Percentiles rank a stretch among this genome's conserved stretches.
phyloP scores from a whole-genome alignment of 2,329 filamentous ascomycete species.

The Claviceps sp. region DNA sequence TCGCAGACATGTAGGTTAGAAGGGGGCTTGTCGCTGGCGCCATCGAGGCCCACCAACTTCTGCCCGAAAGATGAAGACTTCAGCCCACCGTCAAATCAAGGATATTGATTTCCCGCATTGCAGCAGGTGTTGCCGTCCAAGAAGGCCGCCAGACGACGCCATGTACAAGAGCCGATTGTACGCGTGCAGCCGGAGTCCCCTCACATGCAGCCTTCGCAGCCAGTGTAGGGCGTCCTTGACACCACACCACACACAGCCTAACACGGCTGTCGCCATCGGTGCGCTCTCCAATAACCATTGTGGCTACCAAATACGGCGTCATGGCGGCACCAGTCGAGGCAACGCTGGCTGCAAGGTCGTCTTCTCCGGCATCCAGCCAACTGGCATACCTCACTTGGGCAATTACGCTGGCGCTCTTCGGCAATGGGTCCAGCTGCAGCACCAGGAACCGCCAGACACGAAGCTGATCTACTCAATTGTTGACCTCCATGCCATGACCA shows the following conservation, averaged over 20 bases:
- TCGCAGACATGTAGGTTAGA: too few species aligned
- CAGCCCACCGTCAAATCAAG: too few species aligned
- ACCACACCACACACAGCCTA: not conserved
- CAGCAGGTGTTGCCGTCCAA: not conserved
- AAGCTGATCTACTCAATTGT: slow-evolving; percentile 76
- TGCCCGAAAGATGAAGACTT: too few species aligned
- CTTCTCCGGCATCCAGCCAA: slow-evolving; percentile 96
- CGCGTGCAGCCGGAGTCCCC: not conserved
- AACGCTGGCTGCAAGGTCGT: slow-evolving; percentile 34
- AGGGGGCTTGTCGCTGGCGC: too few species aligned
- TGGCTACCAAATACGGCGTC: not conserved
- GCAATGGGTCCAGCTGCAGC: slow-evolving; percentile 73
- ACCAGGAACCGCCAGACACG: slow-evolving; percentile 38
- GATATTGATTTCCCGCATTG: not conserved
- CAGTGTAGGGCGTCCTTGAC: not conserved
- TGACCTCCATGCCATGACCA: slow-evolving; percentile 85
- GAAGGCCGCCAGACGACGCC: not conserved
- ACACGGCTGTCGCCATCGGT: not conserved
- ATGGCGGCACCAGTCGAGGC: not conserved
- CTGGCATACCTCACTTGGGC: slow-evolving; percentile 82
- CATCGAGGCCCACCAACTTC: too few species aligned
- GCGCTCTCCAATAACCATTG: not conserved
- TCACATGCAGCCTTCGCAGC: not conserved
- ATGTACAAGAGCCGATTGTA: not conserved
- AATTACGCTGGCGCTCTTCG: slow-evolving; percentile 87